phyloP scores from a whole-genome alignment of 169 alveolate genomes.

The Pseudocohnilembus persalinus region DNA sequence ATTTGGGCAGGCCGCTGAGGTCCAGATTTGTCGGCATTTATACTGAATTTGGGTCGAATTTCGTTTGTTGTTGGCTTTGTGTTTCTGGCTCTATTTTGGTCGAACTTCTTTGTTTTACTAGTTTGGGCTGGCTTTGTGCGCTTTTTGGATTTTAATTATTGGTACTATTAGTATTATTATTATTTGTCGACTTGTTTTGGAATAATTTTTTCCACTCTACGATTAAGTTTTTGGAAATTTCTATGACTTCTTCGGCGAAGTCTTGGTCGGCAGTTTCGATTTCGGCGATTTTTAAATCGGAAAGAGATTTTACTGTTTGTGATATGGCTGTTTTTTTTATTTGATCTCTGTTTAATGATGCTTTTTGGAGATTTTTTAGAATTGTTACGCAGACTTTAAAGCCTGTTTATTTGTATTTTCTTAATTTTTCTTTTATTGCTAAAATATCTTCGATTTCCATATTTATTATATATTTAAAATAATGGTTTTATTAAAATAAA shows the following conservation, averaged over 20 bases:
- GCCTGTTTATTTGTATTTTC: background rate
- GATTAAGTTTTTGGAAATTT: background rate
- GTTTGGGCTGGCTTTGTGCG: background rate
- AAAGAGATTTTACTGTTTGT: background rate
- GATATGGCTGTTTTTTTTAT: background rate
- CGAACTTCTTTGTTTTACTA: background rate
- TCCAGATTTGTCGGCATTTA: no score
- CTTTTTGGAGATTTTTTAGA: background rate
- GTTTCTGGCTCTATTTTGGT: no score
- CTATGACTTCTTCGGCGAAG: background rate
- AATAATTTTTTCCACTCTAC: background rate
- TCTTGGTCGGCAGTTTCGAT: background rate
- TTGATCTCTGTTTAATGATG: background rate
- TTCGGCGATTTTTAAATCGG: background rate
- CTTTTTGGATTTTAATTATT: no score
- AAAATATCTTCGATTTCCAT: background rate
- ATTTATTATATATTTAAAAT: no score
- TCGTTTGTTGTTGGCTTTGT: no score
- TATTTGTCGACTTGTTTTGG: no score
- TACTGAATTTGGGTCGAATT: no score
- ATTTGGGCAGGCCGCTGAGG: no score
- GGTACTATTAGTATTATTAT: background rate
- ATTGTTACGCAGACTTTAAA: background rate
- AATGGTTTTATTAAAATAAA: no score
- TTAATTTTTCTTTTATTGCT: no score